Conservation (phyloP, 495 filamentous ascomycete genomes). For the Aspergillus haitiensis region DNA sequence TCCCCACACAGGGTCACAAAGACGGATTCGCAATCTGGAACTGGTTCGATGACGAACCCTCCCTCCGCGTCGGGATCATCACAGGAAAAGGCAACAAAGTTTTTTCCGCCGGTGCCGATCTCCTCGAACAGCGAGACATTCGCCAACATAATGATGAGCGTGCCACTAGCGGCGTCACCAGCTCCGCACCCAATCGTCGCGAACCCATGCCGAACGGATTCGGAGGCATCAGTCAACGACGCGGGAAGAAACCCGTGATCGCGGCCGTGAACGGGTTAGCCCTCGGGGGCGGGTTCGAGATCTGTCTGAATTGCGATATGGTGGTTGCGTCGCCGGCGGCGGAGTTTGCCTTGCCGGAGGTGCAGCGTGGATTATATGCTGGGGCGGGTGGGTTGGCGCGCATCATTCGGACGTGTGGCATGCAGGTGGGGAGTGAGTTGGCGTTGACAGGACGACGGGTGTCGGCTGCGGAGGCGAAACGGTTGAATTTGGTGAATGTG, state of each 20-base stretch:
- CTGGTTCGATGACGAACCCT: conserved; percentile 53
- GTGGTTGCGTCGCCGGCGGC: conserved; percentile 57
- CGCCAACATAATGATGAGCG: not conserved
- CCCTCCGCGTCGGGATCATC: conserved; percentile 48
- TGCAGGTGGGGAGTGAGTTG: conserved; percentile 66
- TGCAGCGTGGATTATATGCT: conserved; percentile 63
- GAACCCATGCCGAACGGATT: conserved; percentile 22
- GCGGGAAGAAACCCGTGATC: conserved; percentile 57
- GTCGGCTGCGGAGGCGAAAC: conserved; percentile 53
- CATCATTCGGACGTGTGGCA: conserved; percentile 58
- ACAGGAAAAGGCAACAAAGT: conserved; percentile 51
- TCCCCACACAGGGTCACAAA: conserved; percentile 43
- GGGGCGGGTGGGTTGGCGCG: conserved; percentile 67
- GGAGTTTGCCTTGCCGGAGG: conserved; percentile 64
- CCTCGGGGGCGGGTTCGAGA: conserved; percentile 72
- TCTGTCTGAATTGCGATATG: conserved; percentile 65
- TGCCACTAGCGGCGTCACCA: not conserved
- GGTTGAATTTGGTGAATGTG: conserved; percentile 64
- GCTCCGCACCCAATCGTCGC: not conserved
- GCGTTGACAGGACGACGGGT: conserved; percentile 61
- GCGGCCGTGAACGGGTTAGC: conserved; percentile 69
- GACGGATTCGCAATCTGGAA: conserved; percentile 46
- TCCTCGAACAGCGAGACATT: conserved; percentile 15
- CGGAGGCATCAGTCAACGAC: conserved; percentile 31
- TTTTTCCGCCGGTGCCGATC: conserved; percentile 48